phyloP scores from a whole-genome alignment of 2,329 filamentous ascomycete species.

The Penicillium janthinellum region DNA sequence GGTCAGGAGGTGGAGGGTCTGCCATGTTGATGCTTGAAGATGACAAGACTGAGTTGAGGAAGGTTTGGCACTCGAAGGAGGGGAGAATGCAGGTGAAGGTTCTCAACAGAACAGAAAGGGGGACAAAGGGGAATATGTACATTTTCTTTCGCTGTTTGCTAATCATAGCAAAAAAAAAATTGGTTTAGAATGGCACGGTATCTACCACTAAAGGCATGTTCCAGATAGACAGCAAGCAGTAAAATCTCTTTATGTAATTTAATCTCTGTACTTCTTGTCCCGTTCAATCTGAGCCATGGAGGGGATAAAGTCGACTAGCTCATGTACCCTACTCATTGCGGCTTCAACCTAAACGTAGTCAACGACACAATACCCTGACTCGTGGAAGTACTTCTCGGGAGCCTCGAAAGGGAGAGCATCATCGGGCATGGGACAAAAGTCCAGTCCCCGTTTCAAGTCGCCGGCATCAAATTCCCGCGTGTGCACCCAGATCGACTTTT shows the following conservation, averaged over 20 bases:
- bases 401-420: too few species aligned
- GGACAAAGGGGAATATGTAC: background rate
- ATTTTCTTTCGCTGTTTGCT: background rate
- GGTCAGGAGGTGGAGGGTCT: background rate
- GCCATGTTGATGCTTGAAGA: background rate
- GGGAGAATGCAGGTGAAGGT: background rate
- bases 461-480: background rate
- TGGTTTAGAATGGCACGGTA: background rate
- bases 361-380: too few species aligned
- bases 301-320: background rate
- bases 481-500: background rate
- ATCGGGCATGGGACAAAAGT: background rate
- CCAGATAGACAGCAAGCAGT: background rate
- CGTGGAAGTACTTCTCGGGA: background rate
- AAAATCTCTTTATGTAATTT: background rate
- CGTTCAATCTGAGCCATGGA: background rate
- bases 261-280: background rate
- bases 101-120: background rate
- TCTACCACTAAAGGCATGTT: background rate
- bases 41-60: background rate
- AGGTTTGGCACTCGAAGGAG: too few species aligned
- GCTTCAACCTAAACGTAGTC: background rate
- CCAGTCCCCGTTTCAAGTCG: background rate
- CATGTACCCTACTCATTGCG: background rate
- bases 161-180: background rate